Evolutionary conservation across 1,284 basidiomycete genomes (phyloP).

Genomic region (Serendipita sp.): DNA sequence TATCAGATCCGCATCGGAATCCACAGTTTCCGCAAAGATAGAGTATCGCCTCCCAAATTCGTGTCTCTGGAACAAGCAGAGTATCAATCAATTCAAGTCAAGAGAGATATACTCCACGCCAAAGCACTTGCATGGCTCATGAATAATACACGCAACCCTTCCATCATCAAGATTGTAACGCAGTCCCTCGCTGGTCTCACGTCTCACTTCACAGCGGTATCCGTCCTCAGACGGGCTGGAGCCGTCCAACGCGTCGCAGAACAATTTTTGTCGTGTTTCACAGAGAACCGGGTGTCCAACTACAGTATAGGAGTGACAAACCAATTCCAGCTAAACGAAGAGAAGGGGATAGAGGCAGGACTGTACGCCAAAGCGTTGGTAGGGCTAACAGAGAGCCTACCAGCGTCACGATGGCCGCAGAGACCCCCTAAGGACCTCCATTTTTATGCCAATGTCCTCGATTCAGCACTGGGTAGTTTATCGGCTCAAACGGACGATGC

Average conservation of each 20-base stretch:
- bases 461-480: neutral
- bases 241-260: conserved; percentile 1
- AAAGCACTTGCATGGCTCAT: conserved; percentile 5
- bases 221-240: neutral
- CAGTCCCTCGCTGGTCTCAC: conserved; percentile 1
- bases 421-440: neutral
- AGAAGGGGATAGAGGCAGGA: conserved; percentile 2
- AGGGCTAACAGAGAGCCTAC: neutral
- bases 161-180: neutral
- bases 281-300: neutral
- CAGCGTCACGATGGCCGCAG: neutral
- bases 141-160: neutral
- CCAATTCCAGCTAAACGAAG: conserved; percentile 1
- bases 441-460: neutral
- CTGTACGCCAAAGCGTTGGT: neutral
- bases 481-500: neutral
- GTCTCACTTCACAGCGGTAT: neutral
- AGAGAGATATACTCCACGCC: neutral
- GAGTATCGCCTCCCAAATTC: neutral
- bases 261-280: conserved; percentile 2
- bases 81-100: neutral
- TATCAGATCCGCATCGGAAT: neutral
- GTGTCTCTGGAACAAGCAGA: conserved; percentile 2
- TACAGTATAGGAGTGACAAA: neutral
- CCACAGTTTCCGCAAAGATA: neutral